A percentile compares a stretch with the other conserved stretches of the same genome.
Conservation (phyloP, 192 early-diverging fungal genomes). For the Coemansia biformis region DNA sequence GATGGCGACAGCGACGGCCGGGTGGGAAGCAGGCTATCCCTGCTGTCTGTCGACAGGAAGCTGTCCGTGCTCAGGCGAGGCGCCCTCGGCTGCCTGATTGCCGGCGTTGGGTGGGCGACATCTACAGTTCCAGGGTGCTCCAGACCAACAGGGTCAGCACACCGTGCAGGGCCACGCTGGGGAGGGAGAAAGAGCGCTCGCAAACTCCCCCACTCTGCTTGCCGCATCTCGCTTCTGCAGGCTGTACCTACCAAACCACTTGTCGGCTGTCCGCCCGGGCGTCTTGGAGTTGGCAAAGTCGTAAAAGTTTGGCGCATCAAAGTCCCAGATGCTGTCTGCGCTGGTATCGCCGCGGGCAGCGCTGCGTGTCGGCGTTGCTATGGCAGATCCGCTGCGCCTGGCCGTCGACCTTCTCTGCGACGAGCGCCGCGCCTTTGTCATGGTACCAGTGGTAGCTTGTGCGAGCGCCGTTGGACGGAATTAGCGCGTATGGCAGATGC, state of each 20-base stretch:
- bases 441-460: not conserved
- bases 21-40: conserved; percentile 29
- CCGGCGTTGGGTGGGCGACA: conserved; percentile 38
- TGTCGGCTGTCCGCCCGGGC: conserved; percentile 32
- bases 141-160: too few relatives aligned
- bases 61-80: conserved; percentile 10
- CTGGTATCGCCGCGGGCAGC: conserved; percentile 4
- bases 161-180: too few relatives aligned
- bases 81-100: conserved; percentile 12
- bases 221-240: too few relatives aligned
- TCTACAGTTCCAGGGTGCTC: conserved; percentile 16
- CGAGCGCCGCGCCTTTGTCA: conserved; percentile 28
- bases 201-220: too few relatives aligned
- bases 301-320: conserved; percentile 45
- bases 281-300: conserved; percentile 46
- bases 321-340: conserved; percentile 28
- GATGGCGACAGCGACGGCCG: conserved; percentile 38
- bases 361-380: conserved; percentile 17
- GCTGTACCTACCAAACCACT: conserved; percentile 44
- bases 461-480: too few relatives aligned
- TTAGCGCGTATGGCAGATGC: too few relatives aligned
- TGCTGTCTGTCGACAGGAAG: conserved; percentile 20
- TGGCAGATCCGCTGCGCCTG: conserved; percentile 4
- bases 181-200: too few relatives aligned
- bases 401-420: conserved; percentile 12